Evolutionary conservation across 495 filamentous ascomycete species (phyloP).

Genomic region (Saxophila tyrrhenica): DNA sequence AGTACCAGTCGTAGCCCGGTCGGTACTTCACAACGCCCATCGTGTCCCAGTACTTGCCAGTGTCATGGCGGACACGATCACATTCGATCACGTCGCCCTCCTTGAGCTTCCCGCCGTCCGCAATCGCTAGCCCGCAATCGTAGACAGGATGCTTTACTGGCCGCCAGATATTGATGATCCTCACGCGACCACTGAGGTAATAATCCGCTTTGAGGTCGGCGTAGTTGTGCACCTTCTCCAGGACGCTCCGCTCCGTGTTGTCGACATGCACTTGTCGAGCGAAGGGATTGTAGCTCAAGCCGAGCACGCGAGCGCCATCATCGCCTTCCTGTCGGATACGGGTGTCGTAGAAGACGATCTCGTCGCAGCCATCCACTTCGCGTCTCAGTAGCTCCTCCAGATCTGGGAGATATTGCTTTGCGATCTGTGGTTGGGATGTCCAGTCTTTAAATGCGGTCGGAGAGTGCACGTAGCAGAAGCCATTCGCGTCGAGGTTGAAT

Average conservation of each 20-base stretch:
- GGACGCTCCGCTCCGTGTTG: conserved; percentile 12
- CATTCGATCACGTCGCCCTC: conserved; percentile 17
- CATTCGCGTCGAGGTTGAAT: conserved; percentile 16
- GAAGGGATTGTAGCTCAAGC: conserved; percentile 18
- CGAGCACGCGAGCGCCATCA: conserved; percentile 10
- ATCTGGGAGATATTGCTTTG: conserved; percentile 11
- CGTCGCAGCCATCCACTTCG: conserved; percentile 17
- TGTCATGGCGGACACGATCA: conserved; percentile 9
- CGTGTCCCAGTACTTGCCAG: conserved; percentile 18
- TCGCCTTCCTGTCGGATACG: conserved; percentile 13
- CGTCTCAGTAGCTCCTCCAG: conserved; percentile 10
- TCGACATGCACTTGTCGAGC: conserved; percentile 17
- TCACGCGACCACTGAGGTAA: conserved; percentile 5
- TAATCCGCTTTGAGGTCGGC: conserved; percentile 18
- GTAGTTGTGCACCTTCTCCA: conserved; percentile 10
- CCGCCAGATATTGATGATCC: conserved; percentile 21
- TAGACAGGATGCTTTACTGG: conserved; percentile 19
- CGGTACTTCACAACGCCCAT: conserved; percentile 19
- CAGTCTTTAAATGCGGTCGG: conserved; percentile 9
- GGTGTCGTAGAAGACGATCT: conserved; percentile 17
- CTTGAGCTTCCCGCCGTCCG: conserved; percentile 10
- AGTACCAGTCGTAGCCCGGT: conserved; percentile 17
- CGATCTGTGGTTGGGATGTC: conserved; percentile 11
- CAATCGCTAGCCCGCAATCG: conserved; percentile 15
- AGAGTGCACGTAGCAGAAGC: conserved; percentile 16